Percentiles rank a stretch among this genome's conserved stretches.
phyloP scores from a whole-genome alignment of 1,284 basidiomycete genomes.

The Laetiporus sulphureus region DNA sequence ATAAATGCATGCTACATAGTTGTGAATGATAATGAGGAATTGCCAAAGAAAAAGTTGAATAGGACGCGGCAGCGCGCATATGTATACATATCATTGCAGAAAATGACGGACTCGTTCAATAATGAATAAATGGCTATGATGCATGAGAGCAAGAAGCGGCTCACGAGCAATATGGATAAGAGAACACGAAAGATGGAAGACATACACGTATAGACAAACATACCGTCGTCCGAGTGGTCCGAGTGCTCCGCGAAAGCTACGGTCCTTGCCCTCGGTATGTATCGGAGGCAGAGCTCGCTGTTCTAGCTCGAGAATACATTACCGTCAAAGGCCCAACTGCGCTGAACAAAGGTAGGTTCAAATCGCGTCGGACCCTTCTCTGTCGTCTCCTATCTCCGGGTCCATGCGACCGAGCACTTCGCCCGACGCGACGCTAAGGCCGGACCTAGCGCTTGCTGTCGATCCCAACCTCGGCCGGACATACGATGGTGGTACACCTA shows the following conservation, averaged over 20 bases:
- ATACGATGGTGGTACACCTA: constrained; percentile 15
- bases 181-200: background rate
- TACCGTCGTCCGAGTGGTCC: background rate
- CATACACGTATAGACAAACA: constrained; percentile 3
- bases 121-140: too few relatives aligned
- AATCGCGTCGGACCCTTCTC: constrained; percentile 9
- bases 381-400: constrained; percentile 22
- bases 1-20: constrained; percentile 2
- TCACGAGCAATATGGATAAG: background rate
- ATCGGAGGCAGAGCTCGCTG: background rate
- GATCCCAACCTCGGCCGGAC: constrained; percentile 21
- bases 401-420: constrained; percentile 29
- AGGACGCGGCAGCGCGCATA: background rate
- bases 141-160: background rate
- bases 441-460: constrained; percentile 23
- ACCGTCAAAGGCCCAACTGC: background rate
- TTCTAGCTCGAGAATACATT: background rate
- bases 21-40: background rate
- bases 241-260: background rate
- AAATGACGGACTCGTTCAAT: too few relatives aligned
- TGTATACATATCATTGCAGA: constrained; percentile 1
- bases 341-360: background rate
- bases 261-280: background rate
- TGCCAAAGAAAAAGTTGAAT: background rate
- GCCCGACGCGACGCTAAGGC: constrained; percentile 26